Base-by-base conservation (phyloP, 371 early-diverging fungal species). In the Circinella umbellata region DNA sequence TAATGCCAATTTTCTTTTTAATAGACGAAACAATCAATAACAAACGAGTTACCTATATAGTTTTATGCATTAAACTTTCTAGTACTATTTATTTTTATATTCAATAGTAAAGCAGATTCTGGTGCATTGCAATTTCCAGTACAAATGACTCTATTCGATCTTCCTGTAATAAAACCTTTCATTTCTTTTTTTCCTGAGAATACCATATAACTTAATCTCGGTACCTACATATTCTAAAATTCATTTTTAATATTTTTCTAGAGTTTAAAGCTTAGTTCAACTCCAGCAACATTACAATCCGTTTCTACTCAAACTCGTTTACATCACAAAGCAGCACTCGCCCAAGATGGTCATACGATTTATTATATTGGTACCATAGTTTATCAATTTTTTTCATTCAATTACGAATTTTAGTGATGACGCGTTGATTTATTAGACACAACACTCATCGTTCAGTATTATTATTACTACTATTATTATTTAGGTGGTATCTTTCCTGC, bases 281-380 rank as follows among this genome's bases (percentile, higher is more conserved):
- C 57, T 4, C 57, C 57, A 57, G 57, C 57, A 27, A 34, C 57
- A 10, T 57, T 57, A 57, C 57, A 9, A 13, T 57, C 57, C 10
- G n/a, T n/a, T n/a, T 57, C 57, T 27, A 3, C 57, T 10, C 57
- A 57, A 57, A 57, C 57, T 8, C 57, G 57, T 37, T 57, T 57
- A 34, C 57, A 57, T 34, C 20, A 57, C 27, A 57, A 34, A 34
- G 57, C 34, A 17, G 57, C 34, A 10, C 11, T 57, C 6, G 57
- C 27, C 0, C 5, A 8, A 5, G 57, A 57, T 34, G 57, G 57
- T 27, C 57, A 27, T 10, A 57, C 57, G 6, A 57, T 57, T 34
- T 57, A 34, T 34, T 57, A 57, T 27, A 27, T 54, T 20, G 27
- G 27, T 27, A 27, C 27, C 0, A 27, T 27, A 27, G 27, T 27